These are phyloP conservation scores for Pichia sp. DNA, from an alignment of 1,139 yeast genomes.

Conservation along the genomic window DNA sequence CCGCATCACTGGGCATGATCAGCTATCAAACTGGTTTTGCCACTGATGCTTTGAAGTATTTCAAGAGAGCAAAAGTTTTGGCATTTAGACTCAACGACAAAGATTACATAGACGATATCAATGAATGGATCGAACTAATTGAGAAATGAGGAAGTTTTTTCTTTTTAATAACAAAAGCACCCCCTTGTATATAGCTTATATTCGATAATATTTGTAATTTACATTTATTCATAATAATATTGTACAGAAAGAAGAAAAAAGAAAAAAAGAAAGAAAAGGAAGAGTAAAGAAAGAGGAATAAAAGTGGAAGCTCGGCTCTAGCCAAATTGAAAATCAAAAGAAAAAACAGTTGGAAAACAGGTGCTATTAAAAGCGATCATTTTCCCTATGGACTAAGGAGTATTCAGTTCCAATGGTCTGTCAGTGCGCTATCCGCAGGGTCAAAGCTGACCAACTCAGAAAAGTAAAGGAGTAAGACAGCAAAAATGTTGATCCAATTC, in stretches of 20 bases:
- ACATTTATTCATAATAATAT: neutral
- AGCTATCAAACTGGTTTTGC: constrained; percentile 14
- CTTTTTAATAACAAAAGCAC: neutral
- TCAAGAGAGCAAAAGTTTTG: constrained; percentile 19
- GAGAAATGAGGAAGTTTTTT: constrained; percentile 2
- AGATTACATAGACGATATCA: constrained; percentile 19
- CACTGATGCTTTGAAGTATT: constrained; percentile 15
- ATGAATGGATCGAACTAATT: constrained; percentile 17
- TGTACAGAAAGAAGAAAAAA: neutral
- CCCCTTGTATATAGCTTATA: neutral
- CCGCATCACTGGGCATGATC: constrained; percentile 22
- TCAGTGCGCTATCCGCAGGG: constrained; percentile 31
- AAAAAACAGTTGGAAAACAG: neutral
- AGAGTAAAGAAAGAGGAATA: neutral
- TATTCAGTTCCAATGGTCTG: constrained; percentile 28
- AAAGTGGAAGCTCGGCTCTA: neutral
- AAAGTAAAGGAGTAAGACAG: constrained; percentile 73
- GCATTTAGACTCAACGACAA: constrained; percentile 16
- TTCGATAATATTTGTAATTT: neutral
- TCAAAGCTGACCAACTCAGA: constrained; percentile 51
- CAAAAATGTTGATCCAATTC: constrained; percentile 91
- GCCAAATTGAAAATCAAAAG: neutral
- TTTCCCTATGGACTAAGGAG: neutral
- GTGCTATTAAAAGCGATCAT: neutral
- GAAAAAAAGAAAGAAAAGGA: neutral